Percentiles rank a stretch among this genome's conserved stretches.
These are phyloP conservation scores for Ormosia emarginata DNA, from an alignment of 306 rosid genomes.

Conservation along the genomic window DNA sequence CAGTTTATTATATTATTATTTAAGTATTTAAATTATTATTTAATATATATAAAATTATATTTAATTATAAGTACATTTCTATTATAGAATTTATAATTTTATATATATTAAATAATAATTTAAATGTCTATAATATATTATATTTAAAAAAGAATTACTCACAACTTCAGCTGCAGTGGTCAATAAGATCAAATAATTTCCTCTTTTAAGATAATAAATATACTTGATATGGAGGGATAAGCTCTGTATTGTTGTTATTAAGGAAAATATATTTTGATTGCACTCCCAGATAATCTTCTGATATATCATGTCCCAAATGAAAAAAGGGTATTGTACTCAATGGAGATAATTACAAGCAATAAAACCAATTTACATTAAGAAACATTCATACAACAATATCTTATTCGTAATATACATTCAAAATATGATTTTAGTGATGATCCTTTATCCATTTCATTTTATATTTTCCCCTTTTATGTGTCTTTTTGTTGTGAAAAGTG, in stretches of 20 bases:
- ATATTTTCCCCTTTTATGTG: not conserved
- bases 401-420: not conserved
- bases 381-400: not conserved
- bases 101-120: too few relatives aligned
- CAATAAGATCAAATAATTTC: constrained; percentile 10
- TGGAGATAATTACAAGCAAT: not conserved
- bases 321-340: not conserved
- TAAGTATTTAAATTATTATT: too few relatives aligned
- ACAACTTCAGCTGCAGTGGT: not conserved
- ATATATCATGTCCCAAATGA: not conserved
- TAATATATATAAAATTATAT: too few relatives aligned
- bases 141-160: too few relatives aligned
- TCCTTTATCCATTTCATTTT: not conserved
- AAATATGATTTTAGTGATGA: not conserved
- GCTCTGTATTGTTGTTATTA: not conserved
- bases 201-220: not conserved
- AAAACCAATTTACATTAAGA: not conserved
- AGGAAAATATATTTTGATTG: not conserved
- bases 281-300: not conserved
- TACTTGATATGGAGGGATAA: constrained; percentile 16
- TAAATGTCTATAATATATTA: too few relatives aligned
- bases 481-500: too few relatives aligned
- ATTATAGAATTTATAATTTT: too few relatives aligned
- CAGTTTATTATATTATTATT: too few relatives aligned
- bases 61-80: too few relatives aligned